These are phyloP conservation scores for Fusarium anguioides DNA, from an alignment of 2,329 filamentous ascomycete species.

Conservation along the genomic window DNA sequence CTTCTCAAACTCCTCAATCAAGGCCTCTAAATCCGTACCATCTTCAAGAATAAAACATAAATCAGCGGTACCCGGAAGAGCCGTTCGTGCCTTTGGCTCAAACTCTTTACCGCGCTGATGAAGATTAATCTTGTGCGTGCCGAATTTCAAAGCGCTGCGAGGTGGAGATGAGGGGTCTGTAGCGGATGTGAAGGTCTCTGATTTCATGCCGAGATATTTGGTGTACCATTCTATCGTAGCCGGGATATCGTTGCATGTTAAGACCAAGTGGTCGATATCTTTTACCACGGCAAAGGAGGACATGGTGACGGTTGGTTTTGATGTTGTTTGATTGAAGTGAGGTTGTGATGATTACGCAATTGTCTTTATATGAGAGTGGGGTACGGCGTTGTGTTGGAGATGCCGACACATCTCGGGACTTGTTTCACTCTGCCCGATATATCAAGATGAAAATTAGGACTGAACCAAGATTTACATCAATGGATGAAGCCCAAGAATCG, in stretches of 20 bases:
- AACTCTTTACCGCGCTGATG: constrained; percentile 69
- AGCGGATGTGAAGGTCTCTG: constrained; percentile 61
- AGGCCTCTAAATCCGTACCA: constrained; percentile 55
- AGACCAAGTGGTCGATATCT: constrained; percentile 69
- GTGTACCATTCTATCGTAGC: constrained; percentile 66
- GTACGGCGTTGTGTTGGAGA: neutral
- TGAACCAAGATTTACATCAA: no score
- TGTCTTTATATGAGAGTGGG: neutral
- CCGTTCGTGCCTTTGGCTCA: constrained; percentile 66
- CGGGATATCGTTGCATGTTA: constrained; percentile 65
- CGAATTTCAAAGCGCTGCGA: constrained; percentile 67
- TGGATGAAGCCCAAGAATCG: neutral
- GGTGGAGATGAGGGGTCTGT: constrained; percentile 44
- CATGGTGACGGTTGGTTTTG: constrained; percentile 12
- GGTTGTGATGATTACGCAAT: neutral
- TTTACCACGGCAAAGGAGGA: constrained; percentile 48
- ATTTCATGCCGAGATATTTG: constrained; percentile 66
- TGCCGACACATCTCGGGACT: neutral
- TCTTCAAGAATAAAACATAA: constrained; percentile 68
- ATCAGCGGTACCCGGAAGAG: constrained; percentile 67
- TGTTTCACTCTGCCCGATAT: neutral
- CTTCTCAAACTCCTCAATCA: constrained; percentile 55
- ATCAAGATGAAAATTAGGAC: neutral
- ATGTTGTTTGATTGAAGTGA: neutral
- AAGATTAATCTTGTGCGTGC: constrained; percentile 70